phyloP scores from a whole-genome alignment of 1,284 basidiomycete species.

The Puccinia novopanici region DNA sequence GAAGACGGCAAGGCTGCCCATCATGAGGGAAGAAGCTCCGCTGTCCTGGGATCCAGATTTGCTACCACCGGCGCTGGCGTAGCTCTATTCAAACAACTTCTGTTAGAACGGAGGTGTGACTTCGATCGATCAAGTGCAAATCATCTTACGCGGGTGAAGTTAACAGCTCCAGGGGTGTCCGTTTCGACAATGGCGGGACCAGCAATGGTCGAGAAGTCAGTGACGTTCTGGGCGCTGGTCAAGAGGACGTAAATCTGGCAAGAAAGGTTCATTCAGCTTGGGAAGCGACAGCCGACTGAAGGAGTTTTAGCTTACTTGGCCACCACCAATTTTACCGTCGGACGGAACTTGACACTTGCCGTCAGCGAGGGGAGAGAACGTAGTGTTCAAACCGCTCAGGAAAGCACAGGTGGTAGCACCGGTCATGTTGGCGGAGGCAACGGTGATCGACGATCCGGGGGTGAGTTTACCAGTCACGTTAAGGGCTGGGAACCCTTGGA shows the following conservation, averaged over 20 bases:
- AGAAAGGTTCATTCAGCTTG: neutral
- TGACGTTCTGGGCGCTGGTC: slow-evolving; percentile 31
- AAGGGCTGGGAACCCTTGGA: slow-evolving; percentile 34
- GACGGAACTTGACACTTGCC: slow-evolving; percentile 19
- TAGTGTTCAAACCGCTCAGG: slow-evolving; percentile 38
- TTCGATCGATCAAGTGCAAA: neutral
- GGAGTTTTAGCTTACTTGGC: slow-evolving; percentile 26
- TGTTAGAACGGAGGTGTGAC: neutral
- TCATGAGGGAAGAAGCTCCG: neutral
- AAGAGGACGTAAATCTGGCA: slow-evolving; percentile 38
- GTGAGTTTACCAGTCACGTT: slow-evolving; percentile 30
- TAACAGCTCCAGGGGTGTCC: slow-evolving; percentile 17
- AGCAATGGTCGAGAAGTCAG: slow-evolving; percentile 33
- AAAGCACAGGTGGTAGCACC: slow-evolving; percentile 34
- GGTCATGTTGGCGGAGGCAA: slow-evolving; percentile 13
- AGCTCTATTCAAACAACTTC: neutral
- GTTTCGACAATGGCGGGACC: slow-evolving; percentile 39
- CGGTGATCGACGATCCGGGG: slow-evolving; percentile 9
- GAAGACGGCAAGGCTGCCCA: neutral
- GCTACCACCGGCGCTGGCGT: neutral
- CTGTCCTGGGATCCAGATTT: neutral
- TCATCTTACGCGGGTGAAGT: neutral
- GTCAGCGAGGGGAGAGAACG: slow-evolving; percentile 13
- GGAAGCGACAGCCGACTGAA: neutral
- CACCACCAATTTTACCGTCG: slow-evolving; percentile 38